These are phyloP conservation scores for Ogataea henricii DNA, from an alignment of 805 yeast species.

Conservation along the genomic window DNA sequence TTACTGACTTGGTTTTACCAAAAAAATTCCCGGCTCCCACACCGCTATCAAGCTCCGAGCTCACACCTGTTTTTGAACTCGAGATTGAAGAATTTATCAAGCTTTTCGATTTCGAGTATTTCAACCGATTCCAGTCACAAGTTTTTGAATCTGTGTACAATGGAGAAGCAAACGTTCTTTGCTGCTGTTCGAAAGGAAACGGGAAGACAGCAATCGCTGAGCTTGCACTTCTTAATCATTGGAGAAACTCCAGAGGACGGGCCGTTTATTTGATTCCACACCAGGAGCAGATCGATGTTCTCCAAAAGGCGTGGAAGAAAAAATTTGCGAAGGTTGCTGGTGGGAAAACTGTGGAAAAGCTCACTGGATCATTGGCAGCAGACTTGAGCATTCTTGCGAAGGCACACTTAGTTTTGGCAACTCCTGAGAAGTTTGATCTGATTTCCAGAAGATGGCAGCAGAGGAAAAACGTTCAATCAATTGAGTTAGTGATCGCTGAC, in stretches of 20 bases:
- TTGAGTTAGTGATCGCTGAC: constrained; percentile 72
- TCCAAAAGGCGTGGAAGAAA: constrained; percentile 53
- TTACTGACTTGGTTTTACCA: constrained; percentile 57
- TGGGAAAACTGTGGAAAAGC: constrained; percentile 56
- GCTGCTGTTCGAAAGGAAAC: constrained; percentile 74
- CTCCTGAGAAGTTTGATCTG: constrained; percentile 76
- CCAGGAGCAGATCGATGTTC: constrained; percentile 53
- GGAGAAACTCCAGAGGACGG: constrained; percentile 71
- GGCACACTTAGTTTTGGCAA: constrained; percentile 70
- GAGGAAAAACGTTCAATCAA: constrained; percentile 64
- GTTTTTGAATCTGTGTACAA: constrained; percentile 60
- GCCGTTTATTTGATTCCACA: constrained; percentile 71
- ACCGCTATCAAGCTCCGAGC: constrained; percentile 52
- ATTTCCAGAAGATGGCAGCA: constrained; percentile 83
- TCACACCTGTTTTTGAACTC: constrained; percentile 51
- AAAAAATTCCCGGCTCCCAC: constrained; percentile 65
- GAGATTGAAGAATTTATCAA: constrained; percentile 48
- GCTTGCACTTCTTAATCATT: constrained; percentile 68
- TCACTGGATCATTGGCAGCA: constrained; percentile 56
- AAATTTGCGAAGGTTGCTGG: constrained; percentile 51
- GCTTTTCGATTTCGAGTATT: constrained; percentile 49
- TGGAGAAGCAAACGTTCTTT: constrained; percentile 52
- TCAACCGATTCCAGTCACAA: constrained; percentile 78
- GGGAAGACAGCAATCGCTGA: constrained; percentile 77
- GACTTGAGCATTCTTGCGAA: constrained; percentile 59